A percentile compares a stretch with the other conserved stretches of the same genome.
phyloP scores from a whole-genome alignment of 495 filamentous ascomycete genomes.

The Aspergillus hancockii region DNA sequence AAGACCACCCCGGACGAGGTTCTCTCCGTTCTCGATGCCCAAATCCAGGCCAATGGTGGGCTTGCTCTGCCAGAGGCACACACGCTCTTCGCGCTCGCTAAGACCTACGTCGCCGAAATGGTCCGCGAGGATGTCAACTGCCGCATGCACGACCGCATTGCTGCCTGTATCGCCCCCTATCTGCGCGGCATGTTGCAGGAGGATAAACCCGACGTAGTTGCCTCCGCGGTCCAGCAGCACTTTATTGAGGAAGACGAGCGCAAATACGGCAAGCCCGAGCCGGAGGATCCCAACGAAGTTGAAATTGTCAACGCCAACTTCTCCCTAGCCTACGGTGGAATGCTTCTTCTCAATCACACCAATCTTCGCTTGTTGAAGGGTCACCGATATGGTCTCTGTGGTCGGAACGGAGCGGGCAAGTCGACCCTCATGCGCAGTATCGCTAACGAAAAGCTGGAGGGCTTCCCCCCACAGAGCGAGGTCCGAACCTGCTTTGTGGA shows the following conservation, averaged over 20 bases:
- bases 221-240: conserved; percentile 64
- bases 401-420: conserved; percentile 96
- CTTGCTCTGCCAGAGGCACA: conserved; percentile 57
- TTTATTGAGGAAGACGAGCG: conserved; percentile 81
- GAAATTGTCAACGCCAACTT: conserved; percentile 99
- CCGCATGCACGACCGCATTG: conserved; percentile 73
- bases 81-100: conserved; percentile 66
- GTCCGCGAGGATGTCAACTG: conserved; percentile 86
- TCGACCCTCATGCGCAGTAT: conserved; percentile 98
- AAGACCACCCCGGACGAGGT: conserved; percentile 77
- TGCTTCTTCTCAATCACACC: conserved; percentile 95
- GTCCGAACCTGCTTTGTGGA: conserved; percentile 97
- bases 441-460: conserved; percentile 91
- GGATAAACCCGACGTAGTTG: conserved; percentile 58
- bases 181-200: conserved; percentile 67
- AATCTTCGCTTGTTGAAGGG: conserved; percentile 93
- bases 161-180: conserved; percentile 67
- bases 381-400: conserved; percentile 94
- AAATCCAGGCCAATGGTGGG: conserved; percentile 70
- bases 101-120: conserved; percentile 79
- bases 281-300: conserved; percentile 80
- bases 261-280: conserved; percentile 81
- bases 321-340: conserved; percentile 96
- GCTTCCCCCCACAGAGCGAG: conserved; percentile 87
- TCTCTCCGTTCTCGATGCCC: conserved; percentile 66